Evolutionary conservation across 2,329 filamentous ascomycete genomes (phyloP), one percentile per base, ranked within the genome.

Genomic region (Curvularia sp.): DNA sequence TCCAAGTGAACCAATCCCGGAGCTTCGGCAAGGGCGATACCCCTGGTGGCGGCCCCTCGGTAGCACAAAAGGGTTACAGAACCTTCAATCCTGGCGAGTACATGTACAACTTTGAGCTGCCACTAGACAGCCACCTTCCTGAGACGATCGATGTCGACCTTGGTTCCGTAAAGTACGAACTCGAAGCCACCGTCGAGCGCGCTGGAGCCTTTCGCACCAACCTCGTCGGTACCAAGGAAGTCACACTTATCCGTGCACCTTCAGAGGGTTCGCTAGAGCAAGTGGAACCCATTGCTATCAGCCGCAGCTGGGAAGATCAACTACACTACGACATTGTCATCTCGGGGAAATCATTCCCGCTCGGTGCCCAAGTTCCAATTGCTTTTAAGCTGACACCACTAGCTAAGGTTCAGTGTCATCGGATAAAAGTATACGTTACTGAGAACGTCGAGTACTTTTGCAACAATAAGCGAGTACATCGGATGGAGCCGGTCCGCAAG

Each of bases 311-410:
- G 93, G 93, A 97, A 74, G 93, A 97, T 67, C 93, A 97, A 72
- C 82, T 97, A 30, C 92, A 96, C 71, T 97, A 97, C 78, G 93
- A 97, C 70, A 97, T 97, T 67, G 89, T 97, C 74, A 96, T 97
- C 53, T 97, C 93, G 1, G 93, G 93, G 53, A 97, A 97, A 82
- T 96, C 93, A 0, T 97, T 97, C 59, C 92, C 93, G 0, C 85
- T 97, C 19, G 93, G 93, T 15, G 86, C 90, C 38, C 91, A 91
- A 69, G 92, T 97, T 15, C 93, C 93, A 1, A 95, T 97, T 58
- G 93, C 93, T 1, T 96, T 97, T 81, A 97, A 96, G 77, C 83
- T 97, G 64, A 97, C 93, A 0, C 93, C 93, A 0, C 80, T 97
- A 21, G 93, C 93, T 59, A 97, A 97, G 80, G 93, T 97, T 6